Base-by-base conservation (phyloP, 2,329 filamentous ascomycete genomes). In the Aspergillus clavatus region DNA sequence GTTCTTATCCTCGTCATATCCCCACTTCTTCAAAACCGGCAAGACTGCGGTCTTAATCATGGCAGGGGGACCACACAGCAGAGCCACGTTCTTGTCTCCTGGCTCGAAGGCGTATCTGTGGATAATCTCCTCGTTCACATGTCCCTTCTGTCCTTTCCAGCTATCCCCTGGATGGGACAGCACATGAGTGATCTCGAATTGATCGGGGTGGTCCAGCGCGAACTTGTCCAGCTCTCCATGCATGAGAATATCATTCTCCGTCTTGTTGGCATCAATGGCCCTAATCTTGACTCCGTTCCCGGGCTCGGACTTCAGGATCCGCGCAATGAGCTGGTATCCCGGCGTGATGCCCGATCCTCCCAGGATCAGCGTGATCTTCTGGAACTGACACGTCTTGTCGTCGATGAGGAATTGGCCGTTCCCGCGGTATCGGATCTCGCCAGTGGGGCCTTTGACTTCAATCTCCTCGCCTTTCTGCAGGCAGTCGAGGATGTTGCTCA, bases 41-140 rank as follows among this genome's bases (percentile, higher is more conserved):
- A 78, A 52, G 2, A 68, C 75, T n/a, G 71, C 72, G 53, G 74
- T 76, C 54, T 74, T 68, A 40, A 79, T 77, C 72, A 78, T 72
- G 1, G 63, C 62, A 4, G 72, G 72, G 28, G 73, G 74, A 0
- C 76, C 74, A 53, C 74, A 79, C 28, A 78, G 53, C 24, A 79
- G 71, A 3, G 69, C 69, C 1, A 71, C 71, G 19, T 58, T 70
- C 3, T 61, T 62, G 28, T 72, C 60, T 0, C 48, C 60, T 0
- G 76, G 74, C 56, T 45, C 40, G 42, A 54, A 56, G 4, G 33
- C 46, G 45, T 49, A 38, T 12, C 43, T 24, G 1, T 38, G 40
- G 2, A 56, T 28, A 1, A 50, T 50, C 6, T 42, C 16, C 38
- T 46, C 40, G 26, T 48, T 42, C 5, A 53, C 48, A 23, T 41